A percentile compares a stretch with the other conserved stretches of the same genome.
phyloP scores from a whole-genome alignment of 495 filamentous ascomycete species.

The Lindgomyces ingoldianus region DNA sequence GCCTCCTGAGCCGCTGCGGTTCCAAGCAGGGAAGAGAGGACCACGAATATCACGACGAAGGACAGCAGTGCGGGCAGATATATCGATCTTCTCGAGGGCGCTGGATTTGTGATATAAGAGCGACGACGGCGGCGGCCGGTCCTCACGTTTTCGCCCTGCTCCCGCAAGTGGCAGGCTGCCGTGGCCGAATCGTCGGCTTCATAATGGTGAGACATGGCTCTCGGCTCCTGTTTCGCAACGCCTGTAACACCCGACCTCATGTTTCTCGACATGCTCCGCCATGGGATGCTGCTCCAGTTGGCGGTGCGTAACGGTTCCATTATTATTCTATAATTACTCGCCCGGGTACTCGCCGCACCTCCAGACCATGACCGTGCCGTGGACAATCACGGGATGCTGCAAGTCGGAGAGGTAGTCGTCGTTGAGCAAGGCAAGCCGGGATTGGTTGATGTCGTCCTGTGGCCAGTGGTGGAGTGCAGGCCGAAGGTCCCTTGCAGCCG shows the following conservation, averaged over 20 bases:
- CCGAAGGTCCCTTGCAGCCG: slow-evolving; percentile 1
- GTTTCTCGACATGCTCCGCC: neutral
- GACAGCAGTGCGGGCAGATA: slow-evolving; percentile 8
- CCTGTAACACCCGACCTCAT: slow-evolving; percentile 1
- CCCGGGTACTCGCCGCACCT: neutral
- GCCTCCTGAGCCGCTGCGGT: slow-evolving; percentile 16
- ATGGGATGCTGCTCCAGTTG: neutral
- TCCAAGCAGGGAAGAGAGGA: slow-evolving; percentile 14
- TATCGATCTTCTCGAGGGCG: neutral
- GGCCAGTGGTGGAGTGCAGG: too few species aligned
- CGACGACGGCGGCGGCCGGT: neutral
- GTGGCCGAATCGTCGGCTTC: neutral
- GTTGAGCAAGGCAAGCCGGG: slow-evolving; percentile 7
- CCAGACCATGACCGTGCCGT: slow-evolving; percentile 3
- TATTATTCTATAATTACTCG: slow-evolving; percentile 1
- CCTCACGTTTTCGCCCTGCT: neutral
- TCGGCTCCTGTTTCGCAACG: slow-evolving; percentile 14
- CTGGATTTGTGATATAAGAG: neutral
- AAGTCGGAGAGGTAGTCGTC: neutral
- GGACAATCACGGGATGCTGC: neutral
- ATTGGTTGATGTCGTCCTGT: neutral
- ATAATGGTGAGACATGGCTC: slow-evolving; percentile 25
- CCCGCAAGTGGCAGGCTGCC: neutral
- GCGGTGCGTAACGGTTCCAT: neutral
- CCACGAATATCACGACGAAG: slow-evolving; percentile 20